Evolutionary conservation across 495 filamentous ascomycete genomes (phyloP), one percentile per base, ranked within the genome.

Genomic region (Bathelium albidoporum): DNA sequence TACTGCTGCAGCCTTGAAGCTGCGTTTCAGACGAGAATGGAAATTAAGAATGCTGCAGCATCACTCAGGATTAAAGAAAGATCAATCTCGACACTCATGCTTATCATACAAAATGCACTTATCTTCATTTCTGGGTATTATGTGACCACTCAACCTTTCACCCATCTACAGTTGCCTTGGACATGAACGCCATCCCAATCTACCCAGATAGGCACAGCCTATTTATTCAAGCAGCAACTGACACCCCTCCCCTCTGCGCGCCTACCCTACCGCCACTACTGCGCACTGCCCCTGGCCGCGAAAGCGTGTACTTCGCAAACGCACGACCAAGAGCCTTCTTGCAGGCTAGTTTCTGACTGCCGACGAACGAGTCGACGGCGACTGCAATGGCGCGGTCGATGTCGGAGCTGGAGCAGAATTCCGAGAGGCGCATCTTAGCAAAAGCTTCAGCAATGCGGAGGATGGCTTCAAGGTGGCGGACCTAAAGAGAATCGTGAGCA

Each of bases 371-470:
- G 59, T 99, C 93, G 12, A 99, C 91, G 0, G 94, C 95, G 16
- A 97, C 95, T 7, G 91, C 91, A 69, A 99, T 97, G 58, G 94
- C 95, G 61, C 94, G 88, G 75, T 99, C 95, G 64, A 99, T 95
- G 72, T 99, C 95, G 63, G 86, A 83, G 18, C 86, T 73, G 9
- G 87, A 87, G 73, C 91, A 95, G 77, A 95, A 97, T 68, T 99
- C 95, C 0, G 87, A 90, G 32, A 99, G 79, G 31, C 92, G 88
- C 92, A 97, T 97, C 69, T 93, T 91, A 80, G 87, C 91, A 81
- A 97, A 97, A 20, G 90, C 76, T 73, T 97, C 92, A 61, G 82
- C 81, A 75, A 95, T 95, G 74, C 92, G 89, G 81, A 97, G 93
- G 73, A 97, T 96, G 67, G 92, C 91, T 85, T 97, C 92, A 28